Conservation (phyloP, 1,139 yeast genomes). For the Debaryomyces nepalensis region DNA sequence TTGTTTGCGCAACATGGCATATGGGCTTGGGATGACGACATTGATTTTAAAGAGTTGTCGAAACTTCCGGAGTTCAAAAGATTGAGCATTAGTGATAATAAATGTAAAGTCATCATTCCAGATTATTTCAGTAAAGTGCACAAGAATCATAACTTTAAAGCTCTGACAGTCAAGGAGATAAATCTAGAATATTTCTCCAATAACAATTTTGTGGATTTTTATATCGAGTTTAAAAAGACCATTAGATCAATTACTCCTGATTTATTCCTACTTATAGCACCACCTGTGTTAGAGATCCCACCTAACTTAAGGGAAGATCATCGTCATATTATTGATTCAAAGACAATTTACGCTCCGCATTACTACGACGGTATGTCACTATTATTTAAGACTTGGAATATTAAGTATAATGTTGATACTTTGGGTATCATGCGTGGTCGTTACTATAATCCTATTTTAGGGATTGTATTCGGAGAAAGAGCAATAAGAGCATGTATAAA, state of each 20-base stretch:
- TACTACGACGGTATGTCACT: slow-evolving; percentile 93
- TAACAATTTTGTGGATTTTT: slow-evolving; percentile 62
- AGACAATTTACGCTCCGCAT: slow-evolving; percentile 81
- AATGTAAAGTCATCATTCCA: slow-evolving; percentile 36
- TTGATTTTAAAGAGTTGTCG: slow-evolving; percentile 28
- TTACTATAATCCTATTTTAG: slow-evolving; percentile 75
- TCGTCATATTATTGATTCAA: slow-evolving; percentile 57
- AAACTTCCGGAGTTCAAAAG: slow-evolving; percentile 29
- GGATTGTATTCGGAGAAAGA: slow-evolving; percentile 77
- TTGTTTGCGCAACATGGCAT: slow-evolving; percentile 79
- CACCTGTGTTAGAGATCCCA: slow-evolving; percentile 82
- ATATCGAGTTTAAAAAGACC: slow-evolving; percentile 49
- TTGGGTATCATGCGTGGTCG: slow-evolving; percentile 84
- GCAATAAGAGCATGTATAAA: slow-evolving; percentile 74
- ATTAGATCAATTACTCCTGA: slow-evolving; percentile 53
- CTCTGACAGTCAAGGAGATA: slow-evolving; percentile 24
- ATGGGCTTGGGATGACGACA: slow-evolving; percentile 56
- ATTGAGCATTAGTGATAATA: slow-evolving; percentile 37
- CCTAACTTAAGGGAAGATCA: slow-evolving; percentile 63
- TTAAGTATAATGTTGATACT: slow-evolving; percentile 80
- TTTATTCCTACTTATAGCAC: slow-evolving; percentile 70
- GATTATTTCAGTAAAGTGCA: slow-evolving; percentile 37
- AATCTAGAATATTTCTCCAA: slow-evolving; percentile 67
- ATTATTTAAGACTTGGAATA: slow-evolving; percentile 86
- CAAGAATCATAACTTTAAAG: slow-evolving; percentile 26